A percentile compares a stretch with the other conserved stretches of the same genome.
phyloP scores from a whole-genome alignment of 495 filamentous ascomycete genomes.

The Alectoria sarmentosa region DNA sequence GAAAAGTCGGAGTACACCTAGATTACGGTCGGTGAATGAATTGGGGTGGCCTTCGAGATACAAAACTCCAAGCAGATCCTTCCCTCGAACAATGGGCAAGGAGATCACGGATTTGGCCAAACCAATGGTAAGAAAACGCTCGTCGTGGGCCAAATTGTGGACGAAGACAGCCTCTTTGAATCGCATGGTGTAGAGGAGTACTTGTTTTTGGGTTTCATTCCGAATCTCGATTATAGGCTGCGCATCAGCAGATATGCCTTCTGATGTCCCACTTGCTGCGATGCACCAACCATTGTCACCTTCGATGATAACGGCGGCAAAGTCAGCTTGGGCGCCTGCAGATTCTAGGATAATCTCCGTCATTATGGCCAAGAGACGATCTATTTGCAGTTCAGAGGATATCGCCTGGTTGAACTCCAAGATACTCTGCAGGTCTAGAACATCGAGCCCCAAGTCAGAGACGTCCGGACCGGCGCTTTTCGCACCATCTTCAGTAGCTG shows the following conservation, averaged over 20 bases:
- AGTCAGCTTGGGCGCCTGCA: conserved; percentile 68
- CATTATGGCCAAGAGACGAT: conserved; percentile 80
- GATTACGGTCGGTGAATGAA: conserved; percentile 81
- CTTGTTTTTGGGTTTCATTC: conserved; percentile 65
- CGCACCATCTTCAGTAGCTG: neutral
- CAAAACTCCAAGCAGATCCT: conserved; percentile 71
- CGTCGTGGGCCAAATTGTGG: conserved; percentile 74
- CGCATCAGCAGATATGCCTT: conserved; percentile 37
- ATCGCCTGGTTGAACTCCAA: conserved; percentile 84
- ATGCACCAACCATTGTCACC: conserved; percentile 66
- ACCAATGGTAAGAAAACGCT: conserved; percentile 77
- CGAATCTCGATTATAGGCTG: conserved; percentile 53
- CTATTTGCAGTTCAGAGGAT: conserved; percentile 79
- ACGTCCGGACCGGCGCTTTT: conserved; percentile 13
- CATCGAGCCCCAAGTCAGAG: conserved; percentile 44
- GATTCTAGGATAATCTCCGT: conserved; percentile 84
- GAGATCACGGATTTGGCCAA: conserved; percentile 73
- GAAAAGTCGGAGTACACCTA: conserved; percentile 76
- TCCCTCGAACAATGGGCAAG: conserved; percentile 74
- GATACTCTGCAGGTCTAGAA: conserved; percentile 82
- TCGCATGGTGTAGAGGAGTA: conserved; percentile 74
- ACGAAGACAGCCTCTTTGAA: conserved; percentile 80
- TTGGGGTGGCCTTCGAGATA: conserved; percentile 81
- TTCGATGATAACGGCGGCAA: conserved; percentile 71
- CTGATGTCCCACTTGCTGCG: conserved; percentile 63